Evolutionary conservation across 345 rosid species (phyloP).

Genomic region (Gossypium rotundifolium): DNA sequence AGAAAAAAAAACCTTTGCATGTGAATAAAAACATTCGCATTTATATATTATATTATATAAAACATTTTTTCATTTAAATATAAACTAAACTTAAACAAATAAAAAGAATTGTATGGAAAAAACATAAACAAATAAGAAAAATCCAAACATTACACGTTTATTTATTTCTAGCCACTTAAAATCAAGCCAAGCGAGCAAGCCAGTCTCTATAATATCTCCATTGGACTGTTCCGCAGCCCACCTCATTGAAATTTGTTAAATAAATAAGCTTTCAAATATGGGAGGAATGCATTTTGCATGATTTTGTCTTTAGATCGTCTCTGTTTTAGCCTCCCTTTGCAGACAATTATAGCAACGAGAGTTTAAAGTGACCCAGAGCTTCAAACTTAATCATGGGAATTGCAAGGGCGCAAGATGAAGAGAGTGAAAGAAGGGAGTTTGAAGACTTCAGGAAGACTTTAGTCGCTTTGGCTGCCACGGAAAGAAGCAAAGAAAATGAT

Average conservation of each 20-base stretch:
- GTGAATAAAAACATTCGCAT: too few species aligned
- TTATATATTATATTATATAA: too few species aligned
- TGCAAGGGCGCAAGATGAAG: constrained; percentile 29
- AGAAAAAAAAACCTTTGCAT: too few species aligned
- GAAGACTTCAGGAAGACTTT: constrained; percentile 49
- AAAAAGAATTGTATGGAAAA: too few species aligned
- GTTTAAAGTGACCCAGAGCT: not conserved
- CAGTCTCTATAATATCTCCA: not conserved
- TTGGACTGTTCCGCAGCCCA: not conserved
- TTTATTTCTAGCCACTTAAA: not conserved
- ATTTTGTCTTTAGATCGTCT: not conserved
- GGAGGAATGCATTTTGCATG: not conserved
- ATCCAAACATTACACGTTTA: too few species aligned
- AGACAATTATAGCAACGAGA: not conserved
- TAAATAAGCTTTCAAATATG: not conserved
- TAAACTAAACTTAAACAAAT: too few species aligned
- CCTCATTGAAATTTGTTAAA: not conserved
- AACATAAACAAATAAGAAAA: too few species aligned
- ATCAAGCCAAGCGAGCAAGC: not conserved
- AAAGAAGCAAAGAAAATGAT: constrained; percentile 33
- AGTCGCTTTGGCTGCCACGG: constrained; percentile 30
- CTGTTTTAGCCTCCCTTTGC: not conserved
- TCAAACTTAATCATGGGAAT: constrained; percentile 7
- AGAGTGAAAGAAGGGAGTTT: constrained; percentile 34
- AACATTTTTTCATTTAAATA: too few species aligned